phyloP scores from a whole-genome alignment of 768 basidiomycete species.

The Rhizopogon vinicolor region DNA sequence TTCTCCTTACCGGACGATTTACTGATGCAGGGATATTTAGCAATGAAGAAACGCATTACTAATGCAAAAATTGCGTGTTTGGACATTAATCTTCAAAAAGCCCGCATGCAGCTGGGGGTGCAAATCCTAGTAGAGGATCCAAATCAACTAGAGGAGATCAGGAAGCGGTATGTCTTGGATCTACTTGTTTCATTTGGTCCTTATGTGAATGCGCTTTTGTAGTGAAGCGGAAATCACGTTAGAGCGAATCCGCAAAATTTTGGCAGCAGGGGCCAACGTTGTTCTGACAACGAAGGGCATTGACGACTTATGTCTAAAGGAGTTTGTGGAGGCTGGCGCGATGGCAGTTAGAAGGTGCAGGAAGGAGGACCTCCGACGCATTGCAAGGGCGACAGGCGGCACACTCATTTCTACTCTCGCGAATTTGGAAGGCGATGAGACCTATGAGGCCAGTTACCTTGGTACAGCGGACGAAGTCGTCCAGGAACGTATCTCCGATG shows the following conservation, averaged over 20 bases:
- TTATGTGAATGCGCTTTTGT: background rate
- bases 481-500: slow-evolving; percentile 97
- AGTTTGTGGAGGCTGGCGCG: slow-evolving; percentile 97
- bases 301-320: slow-evolving; percentile 96
- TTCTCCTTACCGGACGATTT: background rate
- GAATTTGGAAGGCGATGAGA: slow-evolving; percentile 96
- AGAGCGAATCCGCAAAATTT: slow-evolving; percentile 92
- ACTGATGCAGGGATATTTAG: slow-evolving; percentile 34
- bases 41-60: slow-evolving; percentile 93
- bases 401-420: slow-evolving; percentile 89
- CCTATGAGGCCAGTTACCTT: slow-evolving; percentile 87
- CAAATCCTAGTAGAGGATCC: slow-evolving; percentile 98
- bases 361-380: slow-evolving; percentile 95
- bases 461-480: slow-evolving; percentile 95
- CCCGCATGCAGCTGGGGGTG: slow-evolving; percentile 96
- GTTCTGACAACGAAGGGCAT: slow-evolving; percentile 98
- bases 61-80: slow-evolving; percentile 98
- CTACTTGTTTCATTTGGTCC: background rate
- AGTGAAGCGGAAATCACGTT: slow-evolving; percentile 96
- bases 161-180: slow-evolving; percentile 62
- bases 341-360: slow-evolving; percentile 98
- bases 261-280: slow-evolving; percentile 95
- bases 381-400: slow-evolving; percentile 96
- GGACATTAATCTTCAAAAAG: slow-evolving; percentile 95
- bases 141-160: slow-evolving; percentile 92